phyloP scores from a whole-genome alignment of 2,329 filamentous ascomycete genomes.

The Lachnellula arida region DNA sequence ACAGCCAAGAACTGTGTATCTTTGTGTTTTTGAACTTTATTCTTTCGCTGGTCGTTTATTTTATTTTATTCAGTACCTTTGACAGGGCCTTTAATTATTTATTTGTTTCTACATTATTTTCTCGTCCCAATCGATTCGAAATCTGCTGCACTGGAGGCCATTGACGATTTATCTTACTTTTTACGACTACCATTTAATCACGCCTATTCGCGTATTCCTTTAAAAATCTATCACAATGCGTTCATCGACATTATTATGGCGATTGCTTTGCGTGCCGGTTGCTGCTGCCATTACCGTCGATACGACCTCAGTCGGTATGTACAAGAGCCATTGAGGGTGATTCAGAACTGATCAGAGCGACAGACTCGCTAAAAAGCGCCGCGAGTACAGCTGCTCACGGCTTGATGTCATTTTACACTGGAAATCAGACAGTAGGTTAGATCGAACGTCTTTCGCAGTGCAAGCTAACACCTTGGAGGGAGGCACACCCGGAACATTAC shows the following conservation, averaged over 20 bases:
- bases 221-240: conserved; percentile 20
- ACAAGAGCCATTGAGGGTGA: not conserved
- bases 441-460: not conserved
- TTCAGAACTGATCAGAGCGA: not conserved
- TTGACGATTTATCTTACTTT: not conserved
- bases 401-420: conserved; percentile 48
- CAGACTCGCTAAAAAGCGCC: conserved; percentile 32
- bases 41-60: conserved; percentile 11
- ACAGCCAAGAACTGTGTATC: conserved; percentile 16
- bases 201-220: conserved; percentile 1
- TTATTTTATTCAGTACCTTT: conserved; percentile 21
- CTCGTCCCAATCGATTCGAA: not conserved
- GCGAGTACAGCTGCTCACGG: conserved; percentile 39
- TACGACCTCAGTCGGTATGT: conserved; percentile 24
- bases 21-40: conserved; percentile 10
- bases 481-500: conserved; percentile 45
- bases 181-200: not conserved
- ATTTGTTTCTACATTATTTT: conserved; percentile 3
- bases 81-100: conserved; percentile 22
- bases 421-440: conserved; percentile 41
- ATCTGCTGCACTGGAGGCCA: not conserved
- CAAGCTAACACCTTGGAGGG: conserved; percentile 28
- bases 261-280: conserved; percentile 11
- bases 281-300: conserved; percentile 23
- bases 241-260: conserved; percentile 20